Conservation (phyloP, 2,329 filamentous ascomycete genomes). For the Hypoxylon sp. region DNA sequence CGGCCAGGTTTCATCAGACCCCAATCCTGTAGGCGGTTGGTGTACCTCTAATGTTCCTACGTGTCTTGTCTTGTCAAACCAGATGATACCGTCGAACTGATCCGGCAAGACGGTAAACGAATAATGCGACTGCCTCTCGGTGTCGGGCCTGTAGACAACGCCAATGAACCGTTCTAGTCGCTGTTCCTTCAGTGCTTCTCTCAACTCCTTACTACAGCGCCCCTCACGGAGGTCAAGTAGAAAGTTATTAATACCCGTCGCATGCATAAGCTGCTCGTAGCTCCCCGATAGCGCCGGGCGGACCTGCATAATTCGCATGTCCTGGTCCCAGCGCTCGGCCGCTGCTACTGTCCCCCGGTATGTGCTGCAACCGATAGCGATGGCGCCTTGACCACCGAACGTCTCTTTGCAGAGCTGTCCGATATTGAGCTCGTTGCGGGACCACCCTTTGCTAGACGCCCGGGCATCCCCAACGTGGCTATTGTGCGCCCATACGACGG, state of each 20-base stretch:
- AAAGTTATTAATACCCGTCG: slow-evolving; percentile 6
- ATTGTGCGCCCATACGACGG: slow-evolving; percentile 21
- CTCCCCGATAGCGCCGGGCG: background rate
- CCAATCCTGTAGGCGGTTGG: background rate
- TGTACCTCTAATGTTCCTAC: background rate
- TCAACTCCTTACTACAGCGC: background rate
- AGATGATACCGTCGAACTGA: slow-evolving; percentile 11
- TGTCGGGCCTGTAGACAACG: slow-evolving; percentile 1
- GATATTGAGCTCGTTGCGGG: slow-evolving; percentile 3
- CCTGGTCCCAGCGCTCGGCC: background rate
- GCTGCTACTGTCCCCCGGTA: slow-evolving; percentile 3
- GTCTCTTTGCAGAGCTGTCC: slow-evolving; percentile 16
- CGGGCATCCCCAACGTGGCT: slow-evolving; percentile 19
- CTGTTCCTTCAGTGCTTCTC: slow-evolving; percentile 10
- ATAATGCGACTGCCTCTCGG: slow-evolving; percentile 10
- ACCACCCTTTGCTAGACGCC: slow-evolving; percentile 11
- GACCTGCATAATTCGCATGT: slow-evolving; percentile 3
- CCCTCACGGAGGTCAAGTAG: slow-evolving; percentile 4
- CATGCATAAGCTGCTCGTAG: slow-evolving; percentile 10
- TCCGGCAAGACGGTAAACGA: slow-evolving; percentile 6
- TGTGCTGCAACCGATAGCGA: slow-evolving; percentile 7
- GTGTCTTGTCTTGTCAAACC: slow-evolving; percentile 18
- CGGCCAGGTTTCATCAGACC: background rate
- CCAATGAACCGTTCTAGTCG: slow-evolving; percentile 6
- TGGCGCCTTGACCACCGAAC: background rate